Percentiles rank a stretch among this genome's conserved stretches.
phyloP scores from a whole-genome alignment of 306 rosid genomes.

The Crataegus laevigata region DNA sequence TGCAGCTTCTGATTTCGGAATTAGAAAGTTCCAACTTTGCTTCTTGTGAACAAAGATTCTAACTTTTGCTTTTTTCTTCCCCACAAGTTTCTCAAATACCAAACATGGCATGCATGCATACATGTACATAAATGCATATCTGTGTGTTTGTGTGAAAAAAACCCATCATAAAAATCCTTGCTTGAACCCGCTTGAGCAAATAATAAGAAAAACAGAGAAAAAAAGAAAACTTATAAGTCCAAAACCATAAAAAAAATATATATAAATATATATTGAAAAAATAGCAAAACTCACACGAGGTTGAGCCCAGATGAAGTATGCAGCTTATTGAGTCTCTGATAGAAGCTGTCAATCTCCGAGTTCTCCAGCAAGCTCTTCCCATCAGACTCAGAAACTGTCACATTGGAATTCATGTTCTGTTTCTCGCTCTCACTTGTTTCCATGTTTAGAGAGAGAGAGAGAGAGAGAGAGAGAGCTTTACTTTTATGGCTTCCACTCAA shows the following conservation, averaged over 20 bases:
- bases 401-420: not conserved
- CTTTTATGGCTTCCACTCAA: too few species aligned
- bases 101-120: not conserved
- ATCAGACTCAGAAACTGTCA: slow-evolving; percentile 10
- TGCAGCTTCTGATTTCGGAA: too few species aligned
- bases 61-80: not conserved
- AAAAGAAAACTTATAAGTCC: not conserved
- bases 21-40: not conserved
- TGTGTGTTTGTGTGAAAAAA: not conserved
- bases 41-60: not conserved
- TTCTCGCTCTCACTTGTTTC: slow-evolving; percentile 3
- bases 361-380: slow-evolving; percentile 3
- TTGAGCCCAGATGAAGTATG: slow-evolving; percentile 19
- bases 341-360: slow-evolving; percentile 18
- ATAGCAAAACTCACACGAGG: slow-evolving; percentile 20
- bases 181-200: not conserved
- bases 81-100: slow-evolving; percentile 1
- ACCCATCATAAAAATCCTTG: not conserved
- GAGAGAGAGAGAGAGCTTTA: not conserved
- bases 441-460: not conserved
- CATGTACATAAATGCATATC: too few species aligned
- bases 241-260: not conserved
- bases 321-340: slow-evolving; percentile 16
- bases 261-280: too few species aligned
- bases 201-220: not conserved